phyloP scores from a whole-genome alignment of 305 asterid species.

The Euphrasia arctica region DNA sequence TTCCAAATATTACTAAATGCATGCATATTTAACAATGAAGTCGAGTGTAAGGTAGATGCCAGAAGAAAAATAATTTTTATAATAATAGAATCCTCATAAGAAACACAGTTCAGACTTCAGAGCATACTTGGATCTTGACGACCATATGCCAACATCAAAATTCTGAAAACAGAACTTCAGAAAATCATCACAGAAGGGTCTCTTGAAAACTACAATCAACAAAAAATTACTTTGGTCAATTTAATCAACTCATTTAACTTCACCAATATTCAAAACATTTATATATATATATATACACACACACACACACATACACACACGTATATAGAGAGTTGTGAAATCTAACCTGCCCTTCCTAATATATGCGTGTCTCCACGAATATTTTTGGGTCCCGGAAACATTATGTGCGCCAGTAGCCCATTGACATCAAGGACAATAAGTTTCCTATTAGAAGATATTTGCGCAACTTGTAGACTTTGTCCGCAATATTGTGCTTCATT shows the following conservation, averaged over 20 bases:
- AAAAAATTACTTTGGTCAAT: slow-evolving; percentile 25
- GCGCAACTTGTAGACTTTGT: slow-evolving; percentile 25
- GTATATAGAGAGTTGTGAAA: slow-evolving; percentile 14
- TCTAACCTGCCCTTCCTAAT: slow-evolving; percentile 75
- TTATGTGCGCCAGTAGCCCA: slow-evolving; percentile 81
- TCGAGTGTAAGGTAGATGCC: background rate
- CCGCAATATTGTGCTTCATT: slow-evolving; percentile 27
- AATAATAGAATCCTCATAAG: background rate
- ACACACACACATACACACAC: background rate
- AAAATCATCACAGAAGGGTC: slow-evolving; percentile 81
- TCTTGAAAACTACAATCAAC: slow-evolving; percentile 67
- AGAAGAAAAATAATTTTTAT: background rate
- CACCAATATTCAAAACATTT: background rate
- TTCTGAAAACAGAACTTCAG: slow-evolving; percentile 80
- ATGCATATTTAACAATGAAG: background rate
- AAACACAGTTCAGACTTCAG: background rate
- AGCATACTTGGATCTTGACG: slow-evolving; percentile 80
- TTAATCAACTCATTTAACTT: slow-evolving; percentile 9
- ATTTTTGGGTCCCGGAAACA: slow-evolving; percentile 64
- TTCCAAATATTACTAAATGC: background rate
- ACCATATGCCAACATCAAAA: slow-evolving; percentile 90
- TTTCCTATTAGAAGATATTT: slow-evolving; percentile 38
- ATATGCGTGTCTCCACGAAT: slow-evolving; percentile 43
- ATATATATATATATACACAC: background rate
- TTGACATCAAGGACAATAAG: slow-evolving; percentile 91